phyloP scores from a whole-genome alignment of 768 basidiomycete species.

The Lyophyllum decastes region DNA sequence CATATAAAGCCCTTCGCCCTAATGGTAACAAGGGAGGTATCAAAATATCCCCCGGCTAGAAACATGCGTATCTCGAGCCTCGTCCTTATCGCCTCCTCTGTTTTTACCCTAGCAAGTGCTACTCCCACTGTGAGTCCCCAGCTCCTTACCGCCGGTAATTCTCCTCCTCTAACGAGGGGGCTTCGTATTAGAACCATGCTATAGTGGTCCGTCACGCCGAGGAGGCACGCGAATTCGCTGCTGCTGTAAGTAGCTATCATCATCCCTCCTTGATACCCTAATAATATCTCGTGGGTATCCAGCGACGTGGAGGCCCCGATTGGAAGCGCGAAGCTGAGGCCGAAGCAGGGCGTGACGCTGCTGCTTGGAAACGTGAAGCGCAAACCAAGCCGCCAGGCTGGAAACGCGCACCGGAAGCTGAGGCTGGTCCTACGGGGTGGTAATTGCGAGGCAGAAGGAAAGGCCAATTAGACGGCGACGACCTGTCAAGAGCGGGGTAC shows the following conservation, averaged over 20 bases:
- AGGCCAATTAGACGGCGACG: slow-evolving; percentile 11
- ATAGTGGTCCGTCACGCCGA: slow-evolving; percentile 16
- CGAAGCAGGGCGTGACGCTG: too few relatives aligned
- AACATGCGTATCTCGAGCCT: slow-evolving; percentile 30
- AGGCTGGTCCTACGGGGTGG: neutral
- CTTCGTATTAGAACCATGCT: slow-evolving; percentile 8
- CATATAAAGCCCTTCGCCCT: slow-evolving; percentile 19
- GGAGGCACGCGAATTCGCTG: slow-evolving; percentile 8
- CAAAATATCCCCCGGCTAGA: too few relatives aligned
- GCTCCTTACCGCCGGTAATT: neutral
- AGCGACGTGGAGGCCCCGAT: slow-evolving; percentile 6
- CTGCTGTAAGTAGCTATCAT: slow-evolving; percentile 19
- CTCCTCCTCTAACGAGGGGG: neutral
- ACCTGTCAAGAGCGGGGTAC: too few relatives aligned
- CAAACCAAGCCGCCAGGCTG: too few relatives aligned
- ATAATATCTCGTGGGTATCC: neutral
- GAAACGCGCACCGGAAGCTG: too few relatives aligned
- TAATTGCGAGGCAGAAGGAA: neutral
- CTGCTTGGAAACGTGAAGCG: too few relatives aligned
- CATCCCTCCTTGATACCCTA: neutral
- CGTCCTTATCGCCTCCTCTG: slow-evolving; percentile 25
- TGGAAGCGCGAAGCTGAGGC: slow-evolving; percentile 5
- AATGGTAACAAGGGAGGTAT: too few relatives aligned
- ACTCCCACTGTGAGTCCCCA: slow-evolving; percentile 26
- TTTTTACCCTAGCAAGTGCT: slow-evolving; percentile 23